Conservation (phyloP, 2,329 filamentous ascomycete species). For the Stagonosporopsis vannaccii region DNA sequence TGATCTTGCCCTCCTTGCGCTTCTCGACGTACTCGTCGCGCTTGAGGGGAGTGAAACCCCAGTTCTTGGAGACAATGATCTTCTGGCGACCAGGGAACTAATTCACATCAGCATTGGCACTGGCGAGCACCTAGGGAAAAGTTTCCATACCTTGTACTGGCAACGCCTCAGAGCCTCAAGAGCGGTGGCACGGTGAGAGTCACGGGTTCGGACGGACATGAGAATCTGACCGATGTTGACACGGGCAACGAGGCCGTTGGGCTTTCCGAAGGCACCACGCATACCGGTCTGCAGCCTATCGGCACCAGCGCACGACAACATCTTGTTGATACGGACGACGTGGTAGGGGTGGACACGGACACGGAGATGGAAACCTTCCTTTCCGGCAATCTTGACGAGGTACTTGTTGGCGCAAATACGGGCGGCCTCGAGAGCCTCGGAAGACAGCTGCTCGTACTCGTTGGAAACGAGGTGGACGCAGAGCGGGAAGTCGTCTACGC, state of each 20-base stretch:
- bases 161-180: slow-evolving; percentile 99
- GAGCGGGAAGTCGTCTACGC: slow-evolving; percentile 98
- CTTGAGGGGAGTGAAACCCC: slow-evolving; percentile 98
- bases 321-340: slow-evolving; percentile 99
- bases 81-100: slow-evolving; percentile 98
- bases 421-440: slow-evolving; percentile 98
- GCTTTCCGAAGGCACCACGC: slow-evolving; percentile 99
- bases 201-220: slow-evolving; percentile 95
- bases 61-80: slow-evolving; percentile 99
- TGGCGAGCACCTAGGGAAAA: background rate
- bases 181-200: slow-evolving; percentile 87
- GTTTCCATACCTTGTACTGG: slow-evolving; percentile 80
- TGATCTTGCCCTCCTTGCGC: slow-evolving; percentile 91
- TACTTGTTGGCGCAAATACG: slow-evolving; percentile 99
- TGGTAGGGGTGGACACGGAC: slow-evolving; percentile 97
- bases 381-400: slow-evolving; percentile 72
- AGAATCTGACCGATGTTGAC: slow-evolving; percentile 99
- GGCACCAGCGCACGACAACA: slow-evolving; percentile 99
- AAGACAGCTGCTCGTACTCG: slow-evolving; percentile 99
- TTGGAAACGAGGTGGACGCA: slow-evolving; percentile 99
- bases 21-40: slow-evolving; percentile 97
- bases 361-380: slow-evolving; percentile 75
- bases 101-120: slow-evolving; percentile 4
- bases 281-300: slow-evolving; percentile 99
- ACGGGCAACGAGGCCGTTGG: slow-evolving; percentile 97